Base-by-base conservation (phyloP, 352 stramenopile genomes). In the Discostella stelligera region DNA sequence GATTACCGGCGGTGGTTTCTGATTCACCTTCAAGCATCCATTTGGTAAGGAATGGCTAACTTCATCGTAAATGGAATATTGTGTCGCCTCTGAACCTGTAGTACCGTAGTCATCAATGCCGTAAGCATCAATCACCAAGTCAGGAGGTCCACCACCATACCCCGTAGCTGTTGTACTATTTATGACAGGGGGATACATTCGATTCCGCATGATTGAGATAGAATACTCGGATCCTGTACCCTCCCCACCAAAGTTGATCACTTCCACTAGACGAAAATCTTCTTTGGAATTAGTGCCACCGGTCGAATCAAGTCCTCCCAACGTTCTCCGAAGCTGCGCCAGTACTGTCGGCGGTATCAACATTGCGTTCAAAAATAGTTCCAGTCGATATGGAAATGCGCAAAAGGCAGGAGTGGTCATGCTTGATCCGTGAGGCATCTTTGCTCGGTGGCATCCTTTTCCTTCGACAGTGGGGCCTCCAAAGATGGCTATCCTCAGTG, bases 361-460 rank as follows among this genome's bases (percentile, higher is more conserved):
- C 13, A 86, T 65, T 7, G 27, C 48, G 68, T 86, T 86, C 44
- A 86, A 50, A 71, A 86, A 83, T 60, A 72, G 53, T 39, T 86
- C 74, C 10, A 86, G 55, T 63, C 79, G 71, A 73, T 86, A 78
- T 20, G 79, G 74, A 71, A 80, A 86, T 61, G 74, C 53, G 62
- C 79, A 86, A 55, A 78, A 86, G 11, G 65, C 37, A 53, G 79
- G 79, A 72, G 80, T 86, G 16, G 69, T 41, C 69, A 80, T 80
- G 18, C 73, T 78, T 25, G 68, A 80, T 50, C 68, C 71, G 23
- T 69, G 20, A 30, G 79, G 66, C 46, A 83, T 69, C 53, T 66
- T 63, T 44, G 74, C 58, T 60, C 67, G 54, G 52, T 63, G 46
- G 54, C 79, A 86, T 53, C 79, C 79, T n/a, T 64, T 62, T 53